Percentiles rank a stretch among this genome's conserved stretches.
Evolutionary conservation across 495 filamentous ascomycete species (phyloP).

Genomic region (Podospora conica): DNA sequence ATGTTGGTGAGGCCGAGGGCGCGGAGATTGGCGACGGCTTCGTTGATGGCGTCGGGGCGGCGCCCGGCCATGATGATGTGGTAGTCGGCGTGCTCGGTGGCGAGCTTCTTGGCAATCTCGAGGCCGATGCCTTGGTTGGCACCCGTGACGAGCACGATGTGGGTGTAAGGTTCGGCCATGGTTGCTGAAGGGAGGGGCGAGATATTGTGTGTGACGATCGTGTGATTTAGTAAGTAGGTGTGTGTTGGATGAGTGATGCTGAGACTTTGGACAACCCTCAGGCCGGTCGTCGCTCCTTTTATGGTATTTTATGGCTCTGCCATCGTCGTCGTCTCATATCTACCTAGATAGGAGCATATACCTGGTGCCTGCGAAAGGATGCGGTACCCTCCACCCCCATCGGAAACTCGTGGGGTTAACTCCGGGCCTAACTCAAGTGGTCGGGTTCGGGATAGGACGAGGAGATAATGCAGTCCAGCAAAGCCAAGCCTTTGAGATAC

Average conservation of each 20-base stretch:
- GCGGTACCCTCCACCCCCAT: background rate
- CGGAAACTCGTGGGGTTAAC: background rate
- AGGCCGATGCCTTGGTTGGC: constrained; percentile 46
- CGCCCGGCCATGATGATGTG: constrained; percentile 34
- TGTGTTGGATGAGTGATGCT: background rate
- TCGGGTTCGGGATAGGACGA: no score
- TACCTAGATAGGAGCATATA: background rate
- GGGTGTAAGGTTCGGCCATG: constrained; percentile 15
- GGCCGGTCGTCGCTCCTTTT: background rate
- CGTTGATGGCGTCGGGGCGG: constrained; percentile 18
- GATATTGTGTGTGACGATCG: background rate
- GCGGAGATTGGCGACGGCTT: constrained; percentile 17
- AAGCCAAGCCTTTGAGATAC: background rate
- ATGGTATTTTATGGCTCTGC: background rate
- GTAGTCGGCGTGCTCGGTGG: constrained; percentile 27
- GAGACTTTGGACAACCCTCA: background rate
- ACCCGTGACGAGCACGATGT: constrained; percentile 42
- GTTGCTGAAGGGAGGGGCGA: background rate
- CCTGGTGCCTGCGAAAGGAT: background rate
- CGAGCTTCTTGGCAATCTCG: constrained; percentile 37
- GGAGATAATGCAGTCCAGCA: no score
- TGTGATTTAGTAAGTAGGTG: background rate
- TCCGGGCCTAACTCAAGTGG: background rate
- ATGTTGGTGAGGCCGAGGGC: constrained; percentile 12
- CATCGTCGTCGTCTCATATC: background rate